Evolutionary conservation across 768 basidiomycete genomes (phyloP).

Genomic region (Leccinum ochraceum): DNA sequence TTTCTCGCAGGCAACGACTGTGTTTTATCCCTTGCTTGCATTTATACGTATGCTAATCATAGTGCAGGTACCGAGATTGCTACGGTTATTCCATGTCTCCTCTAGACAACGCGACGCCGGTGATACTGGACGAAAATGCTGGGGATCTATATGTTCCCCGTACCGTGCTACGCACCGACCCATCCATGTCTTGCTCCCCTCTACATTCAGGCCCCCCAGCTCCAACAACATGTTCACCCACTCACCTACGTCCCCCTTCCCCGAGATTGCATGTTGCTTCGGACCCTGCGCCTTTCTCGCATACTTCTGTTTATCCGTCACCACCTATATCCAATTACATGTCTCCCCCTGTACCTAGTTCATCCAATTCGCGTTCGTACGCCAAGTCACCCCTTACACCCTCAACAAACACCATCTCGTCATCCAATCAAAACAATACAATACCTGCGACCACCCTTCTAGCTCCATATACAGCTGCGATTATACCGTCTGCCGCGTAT

Average conservation of each 20-base stretch:
- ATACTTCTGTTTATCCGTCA: constrained; percentile 26
- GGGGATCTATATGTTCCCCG: constrained; percentile 13
- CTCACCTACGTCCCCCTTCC: constrained; percentile 32
- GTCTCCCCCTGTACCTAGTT: constrained; percentile 22
- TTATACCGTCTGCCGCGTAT: constrained; percentile 69
- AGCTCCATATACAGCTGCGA: constrained; percentile 60
- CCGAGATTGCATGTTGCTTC: constrained; percentile 28
- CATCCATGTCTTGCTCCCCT: constrained; percentile 12
- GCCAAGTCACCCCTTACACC: constrained; percentile 34
- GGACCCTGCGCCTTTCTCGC: constrained; percentile 21
- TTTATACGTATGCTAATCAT: constrained; percentile 19
- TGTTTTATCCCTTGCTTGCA: constrained; percentile 12
- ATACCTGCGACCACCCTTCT: constrained; percentile 59
- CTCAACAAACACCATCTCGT: constrained; percentile 29
- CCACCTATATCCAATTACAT: constrained; percentile 28
- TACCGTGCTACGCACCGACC: constrained; percentile 25
- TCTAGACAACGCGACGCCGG: constrained; percentile 36
- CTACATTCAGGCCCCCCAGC: constrained; percentile 5
- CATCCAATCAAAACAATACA: constrained; percentile 50
- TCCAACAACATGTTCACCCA: constrained; percentile 19
- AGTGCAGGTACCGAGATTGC: constrained; percentile 27
- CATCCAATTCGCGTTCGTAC: constrained; percentile 19
- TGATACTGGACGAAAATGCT: constrained; percentile 33
- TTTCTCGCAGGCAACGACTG: constrained; percentile 17
- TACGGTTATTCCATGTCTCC: constrained; percentile 32